Conservation (phyloP, 2,329 filamentous ascomycete species). For the Trichophyton equinum region DNA sequence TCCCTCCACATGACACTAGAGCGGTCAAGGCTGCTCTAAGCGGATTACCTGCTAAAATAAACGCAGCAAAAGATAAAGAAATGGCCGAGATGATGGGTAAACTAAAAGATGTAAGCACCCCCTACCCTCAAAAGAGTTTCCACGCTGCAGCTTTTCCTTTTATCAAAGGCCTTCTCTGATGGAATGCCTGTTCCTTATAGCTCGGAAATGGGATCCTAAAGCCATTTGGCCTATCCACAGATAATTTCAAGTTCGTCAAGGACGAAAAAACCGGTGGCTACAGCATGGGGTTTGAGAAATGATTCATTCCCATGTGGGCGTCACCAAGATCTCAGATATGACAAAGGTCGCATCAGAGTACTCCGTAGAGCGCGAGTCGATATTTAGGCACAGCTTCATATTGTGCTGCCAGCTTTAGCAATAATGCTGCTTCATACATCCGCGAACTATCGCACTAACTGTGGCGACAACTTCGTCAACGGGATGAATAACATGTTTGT, state of each 20-base stretch:
- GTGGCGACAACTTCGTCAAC: too few species aligned
- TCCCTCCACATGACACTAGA: constrained; percentile 54
- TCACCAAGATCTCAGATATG: background rate
- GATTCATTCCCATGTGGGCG: background rate
- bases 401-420: too few species aligned
- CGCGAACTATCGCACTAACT: too few species aligned
- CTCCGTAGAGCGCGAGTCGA: too few species aligned
- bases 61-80: constrained; percentile 71
- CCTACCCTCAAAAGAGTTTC: background rate
- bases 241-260: constrained; percentile 89
- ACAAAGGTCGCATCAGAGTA: too few species aligned
- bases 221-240: constrained; percentile 84
- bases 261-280: constrained; percentile 84
- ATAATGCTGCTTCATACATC: too few species aligned
- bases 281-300: constrained; percentile 66
- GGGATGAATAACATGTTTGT: too few species aligned
- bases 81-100: constrained; percentile 97
- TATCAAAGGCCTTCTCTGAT: constrained; percentile 3
- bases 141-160: background rate
- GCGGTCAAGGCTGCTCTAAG: constrained; percentile 55
- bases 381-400: too few species aligned
- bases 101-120: constrained; percentile 56
- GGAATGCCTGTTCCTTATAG: constrained; percentile 23
- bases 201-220: constrained; percentile 84
- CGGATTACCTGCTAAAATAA: constrained; percentile 54